These are phyloP conservation scores for Triticum timopheevii DNA, from an alignment of 176 grass and related monocot species.

Conservation along the genomic window DNA sequence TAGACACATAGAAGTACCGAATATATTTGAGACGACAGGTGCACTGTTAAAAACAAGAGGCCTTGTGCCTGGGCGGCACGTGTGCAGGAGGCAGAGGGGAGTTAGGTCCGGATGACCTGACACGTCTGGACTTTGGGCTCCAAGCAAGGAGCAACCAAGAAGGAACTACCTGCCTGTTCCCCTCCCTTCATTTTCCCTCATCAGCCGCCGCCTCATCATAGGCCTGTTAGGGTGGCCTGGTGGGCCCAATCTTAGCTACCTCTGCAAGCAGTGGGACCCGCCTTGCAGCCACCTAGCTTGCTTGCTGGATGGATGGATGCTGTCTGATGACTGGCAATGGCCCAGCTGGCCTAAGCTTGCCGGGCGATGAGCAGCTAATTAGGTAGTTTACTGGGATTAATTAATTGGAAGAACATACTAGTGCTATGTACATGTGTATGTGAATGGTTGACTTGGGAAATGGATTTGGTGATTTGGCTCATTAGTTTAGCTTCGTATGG, in stretches of 20 bases:
- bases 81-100: constrained; percentile 50
- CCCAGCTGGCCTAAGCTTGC: constrained; percentile 6
- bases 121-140: constrained; percentile 35
- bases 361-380: background rate
- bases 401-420: background rate
- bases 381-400: background rate
- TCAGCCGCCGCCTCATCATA: background rate
- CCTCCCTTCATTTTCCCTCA: background rate
- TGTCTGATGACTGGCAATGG: constrained; percentile 4
- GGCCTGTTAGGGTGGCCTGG: background rate
- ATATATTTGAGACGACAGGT: background rate
- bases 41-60: background rate
- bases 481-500: background rate
- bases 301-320: background rate
- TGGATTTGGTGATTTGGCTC: background rate
- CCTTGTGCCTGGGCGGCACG: background rate
- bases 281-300: background rate
- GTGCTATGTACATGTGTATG: background rate
- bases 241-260: background rate
- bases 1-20: background rate
- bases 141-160: constrained; percentile 49
- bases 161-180: constrained; percentile 46
- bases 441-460: constrained; percentile 21
- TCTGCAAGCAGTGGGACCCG: background rate
- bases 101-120: constrained; percentile 52